These are phyloP conservation scores for Vickermania ingenoplastis DNA, from an alignment of 208 protist genomes.

Conservation along the genomic window DNA sequence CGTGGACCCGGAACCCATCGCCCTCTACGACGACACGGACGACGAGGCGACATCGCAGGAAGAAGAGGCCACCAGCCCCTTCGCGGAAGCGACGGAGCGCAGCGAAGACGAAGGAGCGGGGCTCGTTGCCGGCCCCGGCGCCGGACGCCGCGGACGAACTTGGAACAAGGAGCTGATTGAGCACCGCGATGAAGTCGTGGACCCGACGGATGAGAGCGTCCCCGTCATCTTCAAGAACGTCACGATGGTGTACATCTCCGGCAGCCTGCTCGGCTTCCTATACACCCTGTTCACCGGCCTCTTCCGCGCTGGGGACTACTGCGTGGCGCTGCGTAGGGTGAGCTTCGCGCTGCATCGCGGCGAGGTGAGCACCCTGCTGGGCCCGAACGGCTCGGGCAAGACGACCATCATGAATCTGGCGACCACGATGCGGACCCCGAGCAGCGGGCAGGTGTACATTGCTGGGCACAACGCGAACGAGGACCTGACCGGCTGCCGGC, in stretches of 20 bases:
- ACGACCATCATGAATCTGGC: conserved; percentile 76
- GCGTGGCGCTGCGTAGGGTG: conserved; percentile 51
- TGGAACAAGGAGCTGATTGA: conserved; percentile 27
- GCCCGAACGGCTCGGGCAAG: too few species aligned
- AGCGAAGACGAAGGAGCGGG: conserved; percentile 16
- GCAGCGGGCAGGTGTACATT: conserved; percentile 60
- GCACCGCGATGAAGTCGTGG: conserved; percentile 29
- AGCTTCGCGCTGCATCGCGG: conserved; percentile 57
- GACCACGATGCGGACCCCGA: conserved; percentile 57
- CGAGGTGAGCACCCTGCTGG: conserved; percentile 70
- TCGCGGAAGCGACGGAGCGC: not conserved
- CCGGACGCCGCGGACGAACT: not conserved
- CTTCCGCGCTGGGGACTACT: conserved; percentile 31
- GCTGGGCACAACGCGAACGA: conserved; percentile 31
- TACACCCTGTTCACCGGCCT: conserved; percentile 63
- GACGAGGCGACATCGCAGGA: too few species aligned
- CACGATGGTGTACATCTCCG: conserved; percentile 46
- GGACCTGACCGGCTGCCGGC: conserved; percentile 50
- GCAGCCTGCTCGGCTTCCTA: conserved; percentile 48
- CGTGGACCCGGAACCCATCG: conserved; percentile 11
- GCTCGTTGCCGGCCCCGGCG: not conserved
- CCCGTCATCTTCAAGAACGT: conserved; percentile 41
- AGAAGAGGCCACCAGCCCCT: conserved; percentile 2
- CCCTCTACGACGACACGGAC: too few species aligned
- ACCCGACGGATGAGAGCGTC: conserved; percentile 14